Percentiles rank a stretch among this genome's conserved stretches.
Evolutionary conservation across 2,329 filamentous ascomycete species (phyloP).

Genomic region (Scedosporium minutisporum): DNA sequence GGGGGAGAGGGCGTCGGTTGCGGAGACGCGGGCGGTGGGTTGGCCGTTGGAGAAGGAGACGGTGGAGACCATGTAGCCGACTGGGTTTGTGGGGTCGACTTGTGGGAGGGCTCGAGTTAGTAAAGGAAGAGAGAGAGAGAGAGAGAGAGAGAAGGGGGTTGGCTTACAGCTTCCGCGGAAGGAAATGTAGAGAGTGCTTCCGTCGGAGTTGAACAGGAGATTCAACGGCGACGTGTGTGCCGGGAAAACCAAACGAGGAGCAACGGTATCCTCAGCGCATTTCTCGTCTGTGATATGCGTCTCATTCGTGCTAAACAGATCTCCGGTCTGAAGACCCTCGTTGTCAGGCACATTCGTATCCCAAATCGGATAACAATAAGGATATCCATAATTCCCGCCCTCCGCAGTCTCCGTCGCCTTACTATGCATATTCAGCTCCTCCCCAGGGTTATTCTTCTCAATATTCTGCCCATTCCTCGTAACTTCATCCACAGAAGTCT

Average conservation of each 20-base stretch:
- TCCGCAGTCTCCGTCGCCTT: conserved; percentile 31
- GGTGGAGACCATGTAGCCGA: conserved; percentile 35
- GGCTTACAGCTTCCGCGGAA: conserved; percentile 63
- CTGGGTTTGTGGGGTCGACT: conserved; percentile 32
- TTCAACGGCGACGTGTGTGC: conserved; percentile 65
- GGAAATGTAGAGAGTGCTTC: conserved; percentile 52
- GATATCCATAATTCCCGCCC: conserved; percentile 59
- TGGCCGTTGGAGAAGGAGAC: conserved; percentile 32
- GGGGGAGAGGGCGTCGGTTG: conserved; percentile 36
- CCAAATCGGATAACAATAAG: conserved; percentile 60
- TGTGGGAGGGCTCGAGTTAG: not conserved
- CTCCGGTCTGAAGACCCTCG: conserved; percentile 31
- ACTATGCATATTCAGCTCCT: conserved; percentile 66
- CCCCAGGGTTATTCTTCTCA: conserved; percentile 59
- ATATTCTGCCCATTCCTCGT: conserved; percentile 48
- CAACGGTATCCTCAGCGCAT: conserved; percentile 31
- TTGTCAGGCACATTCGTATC: conserved; percentile 34
- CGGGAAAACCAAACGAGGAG: conserved; percentile 47
- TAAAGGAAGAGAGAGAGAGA: not conserved
- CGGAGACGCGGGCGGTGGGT: conserved; percentile 28
- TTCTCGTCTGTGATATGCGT: conserved; percentile 30
- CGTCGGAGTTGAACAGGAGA: conserved; percentile 53
- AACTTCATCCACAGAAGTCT: conserved; percentile 62
- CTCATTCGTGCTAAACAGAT: conserved; percentile 36
- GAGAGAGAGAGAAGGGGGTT: not conserved